Evolutionary conservation across 2,329 filamentous ascomycete genomes (phyloP).

Genomic region (Phaeomoniella chlamydospora): DNA sequence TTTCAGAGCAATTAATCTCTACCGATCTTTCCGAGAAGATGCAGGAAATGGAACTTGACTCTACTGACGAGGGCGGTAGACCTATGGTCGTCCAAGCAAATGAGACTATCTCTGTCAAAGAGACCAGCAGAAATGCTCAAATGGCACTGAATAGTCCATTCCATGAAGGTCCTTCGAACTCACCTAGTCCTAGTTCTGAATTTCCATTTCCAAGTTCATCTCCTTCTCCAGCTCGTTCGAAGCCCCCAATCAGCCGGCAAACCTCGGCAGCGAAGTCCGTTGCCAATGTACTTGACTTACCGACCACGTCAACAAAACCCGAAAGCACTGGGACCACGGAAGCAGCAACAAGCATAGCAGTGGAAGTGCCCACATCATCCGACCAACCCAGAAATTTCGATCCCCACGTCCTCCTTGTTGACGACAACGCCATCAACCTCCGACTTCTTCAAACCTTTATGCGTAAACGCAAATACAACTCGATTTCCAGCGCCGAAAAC

Average conservation of each 20-base stretch:
- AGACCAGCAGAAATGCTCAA: slow-evolving; percentile 6
- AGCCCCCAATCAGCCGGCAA: slow-evolving; percentile 8
- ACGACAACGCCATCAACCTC: slow-evolving; percentile 27
- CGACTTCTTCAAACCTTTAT: slow-evolving; percentile 23
- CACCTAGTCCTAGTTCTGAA: slow-evolving; percentile 15
- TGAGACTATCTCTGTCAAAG: slow-evolving; percentile 8
- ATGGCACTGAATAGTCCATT: slow-evolving; percentile 7
- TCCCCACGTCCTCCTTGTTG: slow-evolving; percentile 21
- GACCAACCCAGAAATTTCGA: slow-evolving; percentile 2
- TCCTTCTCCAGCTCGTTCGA: slow-evolving; percentile 10
- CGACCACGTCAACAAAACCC: not conserved
- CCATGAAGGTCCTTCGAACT: not conserved
- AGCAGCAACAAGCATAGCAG: not conserved
- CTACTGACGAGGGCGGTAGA: slow-evolving; percentile 2
- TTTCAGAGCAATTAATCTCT: not conserved
- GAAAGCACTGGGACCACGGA: not conserved
- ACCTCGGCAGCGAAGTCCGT: not conserved
- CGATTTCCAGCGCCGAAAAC: slow-evolving; percentile 21
- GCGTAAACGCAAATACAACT: slow-evolving; percentile 18
- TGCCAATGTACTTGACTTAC: not conserved
- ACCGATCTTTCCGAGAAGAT: slow-evolving; percentile 1
- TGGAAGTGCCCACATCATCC: not conserved
- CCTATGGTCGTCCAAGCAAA: slow-evolving; percentile 6
- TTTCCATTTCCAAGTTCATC: slow-evolving; percentile 4
- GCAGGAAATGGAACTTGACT: slow-evolving; percentile 7